Conservation (phyloP, 495 filamentous ascomycete species). For the Neurospora sp. region DNA sequence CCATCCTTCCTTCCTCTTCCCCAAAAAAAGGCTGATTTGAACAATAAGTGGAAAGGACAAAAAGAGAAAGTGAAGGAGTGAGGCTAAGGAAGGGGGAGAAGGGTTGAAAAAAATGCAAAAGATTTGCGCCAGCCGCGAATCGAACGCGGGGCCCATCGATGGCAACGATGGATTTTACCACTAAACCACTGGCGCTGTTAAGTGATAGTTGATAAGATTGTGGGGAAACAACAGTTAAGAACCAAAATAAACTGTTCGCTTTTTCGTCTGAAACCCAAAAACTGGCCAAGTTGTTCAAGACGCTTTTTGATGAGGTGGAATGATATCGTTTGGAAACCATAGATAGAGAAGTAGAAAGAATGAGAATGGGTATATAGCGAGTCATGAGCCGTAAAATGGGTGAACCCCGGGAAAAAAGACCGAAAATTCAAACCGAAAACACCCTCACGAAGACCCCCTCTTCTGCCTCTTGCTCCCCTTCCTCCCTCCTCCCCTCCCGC, state of each 20-base stretch:
- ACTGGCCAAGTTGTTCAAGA: not conserved
- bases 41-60: not conserved
- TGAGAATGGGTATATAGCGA: not conserved
- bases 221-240: not conserved
- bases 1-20: not conserved
- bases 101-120: constrained; percentile 1
- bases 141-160: constrained; percentile 45
- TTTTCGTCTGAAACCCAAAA: not conserved
- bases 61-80: not conserved
- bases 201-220: not conserved
- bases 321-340: not conserved
- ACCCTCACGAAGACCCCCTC: not conserved
- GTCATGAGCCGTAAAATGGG: not conserved
- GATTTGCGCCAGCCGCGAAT: constrained; percentile 38
- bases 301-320: not conserved
- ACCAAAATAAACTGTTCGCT: not conserved
- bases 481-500: not conserved
- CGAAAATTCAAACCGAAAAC: not conserved
- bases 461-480: constrained; percentile 9
- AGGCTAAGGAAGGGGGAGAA: not conserved
- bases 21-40: not conserved
- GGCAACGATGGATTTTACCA: constrained; percentile 46
- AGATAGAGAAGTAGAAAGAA: not conserved
- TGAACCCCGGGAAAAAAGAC: not conserved
- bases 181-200: constrained; percentile 32